Percentiles rank a stretch among this genome's conserved stretches.
phyloP scores from a whole-genome alignment of 1,284 basidiomycete genomes.

The Sporisorium sorghi region DNA sequence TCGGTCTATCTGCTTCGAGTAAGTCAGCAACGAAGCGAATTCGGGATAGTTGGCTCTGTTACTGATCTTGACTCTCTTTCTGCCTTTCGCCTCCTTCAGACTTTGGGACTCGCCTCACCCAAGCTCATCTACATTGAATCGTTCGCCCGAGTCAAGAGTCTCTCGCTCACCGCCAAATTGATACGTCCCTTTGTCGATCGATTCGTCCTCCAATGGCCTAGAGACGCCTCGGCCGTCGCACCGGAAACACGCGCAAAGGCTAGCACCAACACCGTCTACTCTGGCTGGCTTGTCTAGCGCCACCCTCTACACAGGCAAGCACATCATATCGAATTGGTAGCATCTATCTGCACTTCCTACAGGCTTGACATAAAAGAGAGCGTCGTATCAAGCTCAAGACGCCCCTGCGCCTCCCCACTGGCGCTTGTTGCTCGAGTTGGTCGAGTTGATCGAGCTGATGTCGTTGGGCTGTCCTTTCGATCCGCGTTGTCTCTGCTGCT shows the following conservation, averaged over 20 bases:
- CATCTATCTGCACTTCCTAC: not conserved
- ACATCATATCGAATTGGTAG: not conserved
- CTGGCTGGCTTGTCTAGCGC: slow-evolving; percentile 36
- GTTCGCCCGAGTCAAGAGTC: slow-evolving; percentile 84
- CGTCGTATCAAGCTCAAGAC: slow-evolving; percentile 1
- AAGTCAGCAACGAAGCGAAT: too few species aligned
- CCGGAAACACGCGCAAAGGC: slow-evolving; percentile 1
- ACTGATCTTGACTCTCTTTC: too few species aligned
- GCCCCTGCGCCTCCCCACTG: slow-evolving; percentile 24
- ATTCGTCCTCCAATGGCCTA: slow-evolving; percentile 73
- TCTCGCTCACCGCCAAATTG: slow-evolving; percentile 87
- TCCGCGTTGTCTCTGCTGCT: slow-evolving; percentile 18
- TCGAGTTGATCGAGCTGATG: slow-evolving; percentile 47
- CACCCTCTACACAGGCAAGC: not conserved
- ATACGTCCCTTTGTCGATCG: slow-evolving; percentile 84
- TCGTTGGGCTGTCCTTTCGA: slow-evolving; percentile 32
- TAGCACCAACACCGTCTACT: slow-evolving; percentile 33
- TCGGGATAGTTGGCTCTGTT: too few species aligned
- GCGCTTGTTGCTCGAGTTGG: slow-evolving; percentile 36
- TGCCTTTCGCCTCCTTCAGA: too few species aligned
- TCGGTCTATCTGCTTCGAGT: slow-evolving; percentile 83
- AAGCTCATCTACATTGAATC: slow-evolving; percentile 90
- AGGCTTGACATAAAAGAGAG: not conserved
- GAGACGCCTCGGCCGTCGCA: slow-evolving; percentile 13
- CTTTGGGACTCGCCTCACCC: slow-evolving; percentile 80